Evolutionary conservation across 2,329 filamentous ascomycete species (phyloP), one percentile per base, ranked within the genome.

Genomic region (Geosmithia putterillii): DNA sequence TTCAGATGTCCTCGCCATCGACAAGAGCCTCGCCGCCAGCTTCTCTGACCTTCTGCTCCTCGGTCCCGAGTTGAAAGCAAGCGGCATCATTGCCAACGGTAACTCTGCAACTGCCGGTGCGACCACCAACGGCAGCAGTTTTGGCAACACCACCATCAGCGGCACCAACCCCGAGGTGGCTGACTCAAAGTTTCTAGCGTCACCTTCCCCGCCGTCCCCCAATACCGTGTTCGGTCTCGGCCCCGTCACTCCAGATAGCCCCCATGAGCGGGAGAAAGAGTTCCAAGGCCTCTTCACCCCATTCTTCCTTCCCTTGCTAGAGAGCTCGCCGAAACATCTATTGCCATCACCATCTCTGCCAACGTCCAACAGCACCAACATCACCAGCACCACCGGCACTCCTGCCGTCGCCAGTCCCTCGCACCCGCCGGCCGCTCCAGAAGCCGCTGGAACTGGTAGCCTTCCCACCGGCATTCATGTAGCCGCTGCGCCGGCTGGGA

Each of bases 231-330:
- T 36, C 44, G 43, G 42, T 32, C 28, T 32, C 39, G 47, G 53
- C 51, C 51, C 52, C 53, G 52, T 54, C 50, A 45, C 50, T 41
- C 53, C 56, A 53, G 50, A 49, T 56, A 44, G 49, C 51, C 51
- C 50, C 47, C 52, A 46, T 46, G 71, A 73, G 46, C 70, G 73
- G 46, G 75, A 81, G 50, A 62, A 64, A 53, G 76, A 80, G 50
- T 72, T 82, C 49, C 70, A 71, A 48, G 77, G 77, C 47, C 60
- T 82, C 46, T 81, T 82, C 54, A 80, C 72, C 32, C 78, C 77
- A 22, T 71, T 63, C 47, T 82, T 74, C 52, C 67, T 83, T 44
- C 76, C 77, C 38, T 63, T 82, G 44, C 69, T 82, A 44, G 77
- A 79, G 50, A 65, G 65, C 48, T 53, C 54, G 6, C 41, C 42